Evolutionary conservation across 2,329 filamentous ascomycete species (phyloP), one percentile per base, ranked within the genome.

Genomic region (Aspergillus vadensis): DNA sequence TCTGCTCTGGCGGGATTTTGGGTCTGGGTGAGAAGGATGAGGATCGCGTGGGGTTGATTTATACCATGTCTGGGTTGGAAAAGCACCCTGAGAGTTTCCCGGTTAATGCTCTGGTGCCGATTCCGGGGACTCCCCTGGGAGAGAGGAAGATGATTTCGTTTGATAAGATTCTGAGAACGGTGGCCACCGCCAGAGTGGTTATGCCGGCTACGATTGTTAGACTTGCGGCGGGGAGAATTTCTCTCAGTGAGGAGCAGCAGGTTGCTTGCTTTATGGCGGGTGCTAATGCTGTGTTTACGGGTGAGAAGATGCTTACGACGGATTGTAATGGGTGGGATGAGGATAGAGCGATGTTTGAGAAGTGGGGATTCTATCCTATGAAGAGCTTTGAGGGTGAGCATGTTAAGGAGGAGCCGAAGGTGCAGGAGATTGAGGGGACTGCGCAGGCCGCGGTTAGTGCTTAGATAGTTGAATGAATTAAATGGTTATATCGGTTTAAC

Each of bases 271-370:
- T 96, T 79, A 88, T 91, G 85, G 91, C 92, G 0, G 92, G 92
- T 14, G 92, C 92, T 1, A 97, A 97, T 70, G 92, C 92, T n/a
- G 89, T 97, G 36, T 97, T 97, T 73, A 97, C 92, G 0, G 92
- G 92, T 8, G 92, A 97, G 80, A 96, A 94, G 83, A 96, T 97
- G 92, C 76, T 96, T 77, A 97, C 92, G 4, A 97, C 92, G 0
- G 91, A 92, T 59, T 96, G 91, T 74, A 93, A 91, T 67, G 91
- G 91, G 30, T 97, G 91, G 91, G 91, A 95, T 64, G 91, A 96
- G 77, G 92, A 97, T 71, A 88, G 86, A 64, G 87, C 81, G 44
- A 91, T 96, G 87, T 96, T 97, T 78, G 85, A 88, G 2, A 84
- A 86, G 55, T 96, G 91, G 90, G 92, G 92, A 0, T 79, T 95